Evolutionary conservation across 768 basidiomycete genomes (phyloP), one percentile per base, ranked within the genome.

Genomic region (Fomitopsis serialis): DNA sequence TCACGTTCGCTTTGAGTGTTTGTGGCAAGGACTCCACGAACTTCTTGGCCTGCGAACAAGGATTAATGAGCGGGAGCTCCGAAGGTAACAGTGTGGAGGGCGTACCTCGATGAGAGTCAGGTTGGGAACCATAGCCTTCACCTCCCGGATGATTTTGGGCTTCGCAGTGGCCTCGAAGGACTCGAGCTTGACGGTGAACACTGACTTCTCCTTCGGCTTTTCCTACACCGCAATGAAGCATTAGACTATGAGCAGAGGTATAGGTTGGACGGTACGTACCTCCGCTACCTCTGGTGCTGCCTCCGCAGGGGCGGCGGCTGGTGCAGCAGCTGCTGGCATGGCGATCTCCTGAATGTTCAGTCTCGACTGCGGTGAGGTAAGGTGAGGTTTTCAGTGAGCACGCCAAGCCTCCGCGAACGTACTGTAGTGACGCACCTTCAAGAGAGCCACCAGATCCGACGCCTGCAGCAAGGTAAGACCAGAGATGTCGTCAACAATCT

Each of bases 271-370:
- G 2, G 15, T 21, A 70, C 81, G 53, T 58, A 89, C 90, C 70
- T 84, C 84, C 19, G 58, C 78, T 17, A 76, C 79, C 57, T 82
- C 85, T 52, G 87, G 90, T 1, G 73, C 73, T 15, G 74, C 71
- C 5, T 81, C 72, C 13, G 79, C 76, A 9, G 84, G 78, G 1
- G 79, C 73, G 8, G 80, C 73, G 0, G 82, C 72, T 2, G 82
- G 73, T 9, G 82, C 74, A 17, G 88, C 72, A 12, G 90, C 83
- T 32, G 89, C 76, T 44, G 94, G 92, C 79, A 97, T 81, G 17
- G 93, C 92, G 65, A 98, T 91, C 76, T 98, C 96, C 73, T 95
- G 91, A 58, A 99, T 99, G 68, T 98, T 98, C 55, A 99, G 70
- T 55, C 89, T 86, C 47, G 91, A 78, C 96, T 98, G 36, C 27